These are phyloP conservation scores for Cystobasidiaceae sp. DNA, from an alignment of 1,284 basidiomycete genomes.

Conservation along the genomic window DNA sequence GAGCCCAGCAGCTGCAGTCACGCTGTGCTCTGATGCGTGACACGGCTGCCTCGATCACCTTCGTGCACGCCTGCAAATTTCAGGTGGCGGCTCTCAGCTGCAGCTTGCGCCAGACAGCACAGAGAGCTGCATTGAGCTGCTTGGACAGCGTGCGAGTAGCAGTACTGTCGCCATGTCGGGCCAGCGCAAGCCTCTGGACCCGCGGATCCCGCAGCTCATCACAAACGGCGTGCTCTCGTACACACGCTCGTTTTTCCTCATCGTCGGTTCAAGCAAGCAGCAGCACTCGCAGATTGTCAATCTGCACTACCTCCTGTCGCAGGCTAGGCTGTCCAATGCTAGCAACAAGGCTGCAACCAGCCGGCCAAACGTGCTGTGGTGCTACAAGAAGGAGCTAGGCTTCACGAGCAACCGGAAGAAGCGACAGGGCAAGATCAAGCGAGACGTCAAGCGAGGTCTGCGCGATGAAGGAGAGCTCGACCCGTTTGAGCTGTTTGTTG, in stretches of 20 bases:
- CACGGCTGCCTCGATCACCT: no score
- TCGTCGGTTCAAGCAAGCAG: slow-evolving; percentile 90
- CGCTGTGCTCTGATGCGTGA: no score
- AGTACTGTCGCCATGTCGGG: no score
- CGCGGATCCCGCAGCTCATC: slow-evolving; percentile 85
- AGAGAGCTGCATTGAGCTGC: no score
- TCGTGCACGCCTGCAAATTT: no score
- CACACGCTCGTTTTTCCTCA: slow-evolving; percentile 90
- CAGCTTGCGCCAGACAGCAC: no score
- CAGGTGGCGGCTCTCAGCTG: no score
- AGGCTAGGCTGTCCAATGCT: slow-evolving; percentile 54
- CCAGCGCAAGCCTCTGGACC: slow-evolving; percentile 53
- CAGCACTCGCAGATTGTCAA: slow-evolving; percentile 89
- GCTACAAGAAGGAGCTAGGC: slow-evolving; percentile 93
- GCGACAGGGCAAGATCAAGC: slow-evolving; percentile 87
- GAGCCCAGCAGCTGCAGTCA: no score
- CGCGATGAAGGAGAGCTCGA: slow-evolving; percentile 91
- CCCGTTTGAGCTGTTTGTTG: slow-evolving; percentile 97
- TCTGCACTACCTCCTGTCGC: slow-evolving; percentile 86
- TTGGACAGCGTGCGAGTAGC: no score
- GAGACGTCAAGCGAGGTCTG: slow-evolving; percentile 87
- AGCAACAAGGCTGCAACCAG: slow-evolving; percentile 52
- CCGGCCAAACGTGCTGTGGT: slow-evolving; percentile 88
- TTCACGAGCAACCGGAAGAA: slow-evolving; percentile 97
- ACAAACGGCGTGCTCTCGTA: slow-evolving; percentile 68